Base-by-base conservation (phyloP, 1,139 yeast genomes). In the Saccharomyces pastorianus region DNA sequence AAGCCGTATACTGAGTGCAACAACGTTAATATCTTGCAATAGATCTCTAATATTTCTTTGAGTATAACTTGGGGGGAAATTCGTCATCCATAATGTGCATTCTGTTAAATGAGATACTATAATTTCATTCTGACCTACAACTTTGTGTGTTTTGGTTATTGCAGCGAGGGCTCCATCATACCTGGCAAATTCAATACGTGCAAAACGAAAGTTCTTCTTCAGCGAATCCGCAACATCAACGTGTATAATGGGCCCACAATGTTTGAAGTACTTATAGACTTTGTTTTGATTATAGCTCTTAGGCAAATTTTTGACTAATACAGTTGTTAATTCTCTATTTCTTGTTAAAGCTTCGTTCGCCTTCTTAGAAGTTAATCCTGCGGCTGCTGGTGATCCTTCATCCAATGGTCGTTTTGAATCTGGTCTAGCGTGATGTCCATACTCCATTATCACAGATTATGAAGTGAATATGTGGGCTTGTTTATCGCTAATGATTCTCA, bases 21-120 rank as follows among this genome's bases (percentile, higher is more conserved):
- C 56, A 0, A 84, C 68, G 0, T 88, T 88, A 51, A 66, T 67
- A 4, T 68, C 54, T 0, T 65, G 58, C 62, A 88, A 84, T n/a
- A 79, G 48, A 0, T 65, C 60, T 17, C 65, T 61, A 0, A 89
- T 55, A 8, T 76, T 70, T 0, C 69, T 70, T 46, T 74, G 75
- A 0, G 76, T 73, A 61, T 69, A 78, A 1, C 73, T 65, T 0
- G 90, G 85, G 0, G 95, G 90, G 61, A 79, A 88, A 62, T 88
- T 88, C 0, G 95, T 80, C 71, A 64, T 63, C 76, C 68, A 73
- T 41, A 58, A 56, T 52, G 71, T 85, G 20, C 65, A 58, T 49
- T 63, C 56, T 31, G 58, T 52, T 44, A 66, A 55, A 20, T 53
- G 51, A 6, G 53, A 68, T 0, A 89, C 87, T 3, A 64, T 54